Evolutionary conservation across 2,329 filamentous ascomycete species (phyloP), one percentile per base, ranked within the genome.

Genomic region (Talaromyces verruculosus): DNA sequence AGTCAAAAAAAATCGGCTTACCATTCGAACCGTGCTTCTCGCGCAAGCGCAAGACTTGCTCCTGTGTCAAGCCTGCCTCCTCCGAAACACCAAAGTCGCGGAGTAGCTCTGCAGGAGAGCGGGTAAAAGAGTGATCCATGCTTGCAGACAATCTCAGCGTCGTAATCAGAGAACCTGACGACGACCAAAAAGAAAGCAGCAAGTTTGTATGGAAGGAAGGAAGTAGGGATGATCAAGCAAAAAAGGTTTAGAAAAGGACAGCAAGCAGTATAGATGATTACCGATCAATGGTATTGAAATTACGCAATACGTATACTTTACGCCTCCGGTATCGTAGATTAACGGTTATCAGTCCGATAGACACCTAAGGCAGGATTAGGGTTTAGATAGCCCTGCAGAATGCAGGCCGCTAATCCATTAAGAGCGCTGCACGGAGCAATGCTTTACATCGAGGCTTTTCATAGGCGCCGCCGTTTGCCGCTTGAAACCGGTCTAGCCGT

Each of bases 71-170:
- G 67, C 85, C 85, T 61, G 77, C 74, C 57, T 78, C 71, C 74
- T 86, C 83, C 25, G 79, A 76, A 64, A 86, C 84, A 68, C 80
- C 71, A 73, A 87, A 86, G 69, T 84, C 77, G 68, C 78, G 76
- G 68, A 87, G 80, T 72, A 81, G 81, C 70, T 87, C 82, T 58
- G 77, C 75, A 61, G 82, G 77, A 68, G 83, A 79, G 71, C 77
- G 78, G 51, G 82, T 77, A 72, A 82, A 86, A 43, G 84, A 80
- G 73, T 83, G 81, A 71, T 87, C 84, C 84, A 87, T 87, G 25
- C 51, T 57, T 45, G 59, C 60, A 45, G 51, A 30, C 41, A 51
- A 63, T 43, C 61, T 55, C 60, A 63, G 13, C 17, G 65, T 59
- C 65, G 65, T 51, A 22, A 35, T 63, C 65, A 60, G 60, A 60